These are phyloP conservation scores for Fusarium citri DNA, from an alignment of 2,329 filamentous ascomycete species.

Conservation along the genomic window DNA sequence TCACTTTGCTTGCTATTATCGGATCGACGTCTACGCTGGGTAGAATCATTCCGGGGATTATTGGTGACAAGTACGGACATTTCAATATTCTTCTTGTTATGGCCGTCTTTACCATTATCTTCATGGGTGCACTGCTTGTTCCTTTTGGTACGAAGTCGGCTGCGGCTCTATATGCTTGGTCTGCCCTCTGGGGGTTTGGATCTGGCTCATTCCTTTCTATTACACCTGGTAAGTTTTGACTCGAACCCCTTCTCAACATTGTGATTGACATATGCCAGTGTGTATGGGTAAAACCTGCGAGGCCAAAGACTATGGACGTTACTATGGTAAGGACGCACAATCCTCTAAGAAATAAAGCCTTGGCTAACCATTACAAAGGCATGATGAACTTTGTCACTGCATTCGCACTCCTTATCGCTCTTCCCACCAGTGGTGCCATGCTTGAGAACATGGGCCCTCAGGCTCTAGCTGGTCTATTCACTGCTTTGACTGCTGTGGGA, in stretches of 20 bases:
- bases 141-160: slow-evolving; percentile 56
- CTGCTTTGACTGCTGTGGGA: slow-evolving; percentile 54
- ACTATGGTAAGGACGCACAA: slow-evolving; percentile 45
- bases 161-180: slow-evolving; percentile 56
- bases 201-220: slow-evolving; percentile 61
- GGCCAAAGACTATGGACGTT: slow-evolving; percentile 60
- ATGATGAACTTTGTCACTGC: slow-evolving; percentile 60
- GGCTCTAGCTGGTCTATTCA: slow-evolving; percentile 59
- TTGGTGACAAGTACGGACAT: slow-evolving; percentile 57
- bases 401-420: slow-evolving; percentile 58
- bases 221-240: slow-evolving; percentile 44
- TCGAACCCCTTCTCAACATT: fast-evolving
- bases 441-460: slow-evolving; percentile 58
- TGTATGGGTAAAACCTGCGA: slow-evolving; percentile 61
- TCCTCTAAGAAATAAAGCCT: background rate
- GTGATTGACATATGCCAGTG: slow-evolving; percentile 44
- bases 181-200: slow-evolving; percentile 61
- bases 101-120: slow-evolving; percentile 51
- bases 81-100: slow-evolving; percentile 54
- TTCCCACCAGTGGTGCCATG: slow-evolving; percentile 59
- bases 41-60: slow-evolving; percentile 56
- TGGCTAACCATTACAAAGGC: slow-evolving; percentile 46
- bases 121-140: slow-evolving; percentile 58
- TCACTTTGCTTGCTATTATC: slow-evolving; percentile 58
- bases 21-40: slow-evolving; percentile 58